Evolutionary conservation across 306 rosid genomes (phyloP), one percentile per base, ranked within the genome.

Genomic region (Quillaja saponaria): DNA sequence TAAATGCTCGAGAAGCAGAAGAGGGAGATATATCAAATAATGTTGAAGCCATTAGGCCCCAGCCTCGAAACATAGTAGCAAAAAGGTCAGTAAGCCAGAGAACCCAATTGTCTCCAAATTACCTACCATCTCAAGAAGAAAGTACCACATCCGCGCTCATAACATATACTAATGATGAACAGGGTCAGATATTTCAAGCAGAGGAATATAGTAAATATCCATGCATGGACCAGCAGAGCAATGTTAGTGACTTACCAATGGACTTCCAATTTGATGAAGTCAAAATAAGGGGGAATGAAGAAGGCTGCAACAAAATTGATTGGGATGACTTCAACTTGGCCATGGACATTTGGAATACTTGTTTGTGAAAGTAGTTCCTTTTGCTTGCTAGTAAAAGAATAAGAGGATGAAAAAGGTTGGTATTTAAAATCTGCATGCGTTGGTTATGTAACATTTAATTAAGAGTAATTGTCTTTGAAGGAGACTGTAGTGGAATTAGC

Each of bases 241-340:
- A 68, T 28, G 47, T 54, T 64, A 55, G 49, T 13, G 75, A 75
- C 11, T 21, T 66, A 15, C 67, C 72, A 19, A 69, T 75, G 78
- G 80, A 75, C 15, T 71, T 75, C 38, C 82, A 64, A 8, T 64
- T 73, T 49, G 77, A 78, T 40, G 66, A 78, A 25, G 56, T 50
- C 13, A 63, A 56, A 66, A 50, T 55, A 7, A 59, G 63, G 46
- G 66, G 56, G 31, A 72, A 50, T 56, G 73, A 80, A 15, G 68
- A 64, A 15, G 62, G 68, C 17, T 48, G 49, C 58, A 70, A 33
- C 34, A 77, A 76, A 52, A 66, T 81, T 83, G 82, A 73, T 60
- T 81, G 85, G 91, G 81, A 80, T 71, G 81, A 81, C 67, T 76
- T 76, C 34, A 56, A 79, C 64, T 62, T 78, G 13, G 87, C 79